Evolutionary conservation across 164 flowering plant species (phyloP).

Genomic region (Vitis riparia): DNA sequence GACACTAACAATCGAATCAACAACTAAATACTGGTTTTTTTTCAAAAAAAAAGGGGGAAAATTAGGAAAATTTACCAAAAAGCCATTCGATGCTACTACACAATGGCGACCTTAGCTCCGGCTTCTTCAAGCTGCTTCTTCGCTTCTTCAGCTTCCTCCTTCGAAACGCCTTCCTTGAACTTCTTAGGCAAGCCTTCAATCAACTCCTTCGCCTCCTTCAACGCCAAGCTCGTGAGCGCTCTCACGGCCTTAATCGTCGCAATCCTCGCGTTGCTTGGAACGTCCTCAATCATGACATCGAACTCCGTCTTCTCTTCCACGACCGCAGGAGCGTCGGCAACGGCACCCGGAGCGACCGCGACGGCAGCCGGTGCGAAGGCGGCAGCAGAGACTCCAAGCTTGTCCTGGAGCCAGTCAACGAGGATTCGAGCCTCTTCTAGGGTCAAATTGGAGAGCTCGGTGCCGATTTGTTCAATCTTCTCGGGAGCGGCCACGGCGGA

Average conservation of each 20-base stretch:
- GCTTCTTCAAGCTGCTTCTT: conserved; percentile 97
- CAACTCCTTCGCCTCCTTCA: conserved; percentile 96
- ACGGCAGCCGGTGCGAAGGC: conserved; percentile 75
- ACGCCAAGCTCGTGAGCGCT: conserved; percentile 74
- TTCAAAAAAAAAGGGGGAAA: background rate
- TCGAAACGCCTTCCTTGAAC: conserved; percentile 72
- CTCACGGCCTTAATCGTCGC: conserved; percentile 89
- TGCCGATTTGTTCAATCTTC: conserved; percentile 59
- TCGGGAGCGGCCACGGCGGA: conserved; percentile 61
- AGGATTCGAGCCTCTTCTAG: conserved; percentile 67
- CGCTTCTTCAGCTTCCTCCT: conserved; percentile 93
- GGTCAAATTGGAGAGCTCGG: conserved; percentile 56
- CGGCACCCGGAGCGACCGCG: conserved; percentile 47
- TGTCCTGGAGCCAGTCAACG: conserved; percentile 81
- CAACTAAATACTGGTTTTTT: too few relatives aligned
- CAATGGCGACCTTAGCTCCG: conserved; percentile 81
- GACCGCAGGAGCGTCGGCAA: conserved; percentile 37
- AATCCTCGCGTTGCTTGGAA: conserved; percentile 82
- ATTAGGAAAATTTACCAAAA: conserved; percentile 6
- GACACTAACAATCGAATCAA: too few relatives aligned
- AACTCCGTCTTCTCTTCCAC: conserved; percentile 98
- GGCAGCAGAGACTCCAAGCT: conserved; percentile 91
- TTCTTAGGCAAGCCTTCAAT: conserved; percentile 97
- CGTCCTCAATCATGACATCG: conserved; percentile 87
- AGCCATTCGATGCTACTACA: conserved; percentile 5